Evolutionary conservation across 2,329 filamentous ascomycete species (phyloP), one percentile per base, ranked within the genome.

Genomic region (Fusarium armeniacum): DNA sequence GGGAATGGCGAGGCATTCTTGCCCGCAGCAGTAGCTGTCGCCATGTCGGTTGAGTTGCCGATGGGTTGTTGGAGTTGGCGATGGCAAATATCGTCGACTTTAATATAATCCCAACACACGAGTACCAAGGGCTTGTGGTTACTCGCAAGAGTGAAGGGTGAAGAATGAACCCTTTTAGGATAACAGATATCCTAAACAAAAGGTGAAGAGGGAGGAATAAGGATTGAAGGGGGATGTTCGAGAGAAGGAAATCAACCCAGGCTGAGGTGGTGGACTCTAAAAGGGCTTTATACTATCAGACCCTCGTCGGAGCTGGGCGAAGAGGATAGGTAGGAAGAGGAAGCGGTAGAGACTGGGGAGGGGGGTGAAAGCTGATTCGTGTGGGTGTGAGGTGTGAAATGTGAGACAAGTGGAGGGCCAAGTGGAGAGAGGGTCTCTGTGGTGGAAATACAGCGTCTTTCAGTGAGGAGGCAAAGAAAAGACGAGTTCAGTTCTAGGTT

Each of bases 11-110:
- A 65, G 78, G 76, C 76, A 73, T 69, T 54, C 56, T 76, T 77
- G 61, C 78, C 77, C 69, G 79, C 78, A 62, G 80, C 74, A 59
- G 81, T 76, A 35, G 82, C 80, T 57, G 82, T 78, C 69, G 83
- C 78, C 75, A 79, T 81, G 45, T 44, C 71, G 61, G 57, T 43
- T 52, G 30, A 24, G 32, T 62, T 63, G 52, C 43, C 59, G 28
- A 60, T 46, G 44, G 40, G 26, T 30, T 54, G 46, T 53, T 26
- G 12, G n/a, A 20, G 3, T 54, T 52, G 52, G 52, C 47, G 62
- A 41, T 52, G 49, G 66, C 62, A 68, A 71, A 47, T 58, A 24
- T 67, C 58, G 67, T 67, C 55, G 54, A 58, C 26, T 66, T 49
- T 44, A 40, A 36, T 51, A 38, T 45, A 33, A 58, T 59, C 70